A percentile compares a stretch with the other conserved stretches of the same genome.
These are phyloP conservation scores for Chimonanthus praecox DNA, from an alignment of 164 flowering plant species.

Conservation along the genomic window DNA sequence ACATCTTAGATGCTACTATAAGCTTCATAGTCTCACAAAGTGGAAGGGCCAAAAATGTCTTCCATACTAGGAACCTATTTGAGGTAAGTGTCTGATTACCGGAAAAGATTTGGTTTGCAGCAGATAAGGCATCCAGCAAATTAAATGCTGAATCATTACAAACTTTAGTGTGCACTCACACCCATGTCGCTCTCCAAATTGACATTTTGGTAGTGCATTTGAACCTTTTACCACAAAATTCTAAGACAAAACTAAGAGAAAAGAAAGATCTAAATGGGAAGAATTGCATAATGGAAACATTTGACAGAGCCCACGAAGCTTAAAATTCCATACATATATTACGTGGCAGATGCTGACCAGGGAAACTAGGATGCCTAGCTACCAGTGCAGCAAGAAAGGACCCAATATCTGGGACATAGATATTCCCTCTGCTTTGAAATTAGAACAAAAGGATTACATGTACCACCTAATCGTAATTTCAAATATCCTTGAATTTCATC, in stretches of 20 bases:
- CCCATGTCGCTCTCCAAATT: not conserved
- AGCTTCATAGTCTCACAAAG: not conserved
- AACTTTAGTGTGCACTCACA: not conserved
- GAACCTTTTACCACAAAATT: not conserved
- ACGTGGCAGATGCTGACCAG: no score
- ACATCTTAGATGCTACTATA: not conserved
- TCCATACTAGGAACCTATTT: no score
- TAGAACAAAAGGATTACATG: no score
- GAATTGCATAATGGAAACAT: not conserved
- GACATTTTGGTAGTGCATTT: not conserved
- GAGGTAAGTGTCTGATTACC: no score
- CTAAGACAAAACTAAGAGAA: not conserved
- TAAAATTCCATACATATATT: no score
- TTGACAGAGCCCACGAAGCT: not conserved
- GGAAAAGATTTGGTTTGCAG: no score
- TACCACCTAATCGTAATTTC: not conserved
- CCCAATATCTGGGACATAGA: not conserved
- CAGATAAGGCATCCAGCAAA: no score
- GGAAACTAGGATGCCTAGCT: not conserved
- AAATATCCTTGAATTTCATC: not conserved
- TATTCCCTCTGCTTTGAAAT: no score
- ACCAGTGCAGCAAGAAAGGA: not conserved
- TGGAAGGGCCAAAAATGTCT: not conserved
- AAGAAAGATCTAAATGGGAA: not conserved
- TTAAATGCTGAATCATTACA: no score